These are phyloP conservation scores for Elaeis guineensis DNA, from an alignment of 176 grass and related monocot species.

Conservation along the genomic window DNA sequence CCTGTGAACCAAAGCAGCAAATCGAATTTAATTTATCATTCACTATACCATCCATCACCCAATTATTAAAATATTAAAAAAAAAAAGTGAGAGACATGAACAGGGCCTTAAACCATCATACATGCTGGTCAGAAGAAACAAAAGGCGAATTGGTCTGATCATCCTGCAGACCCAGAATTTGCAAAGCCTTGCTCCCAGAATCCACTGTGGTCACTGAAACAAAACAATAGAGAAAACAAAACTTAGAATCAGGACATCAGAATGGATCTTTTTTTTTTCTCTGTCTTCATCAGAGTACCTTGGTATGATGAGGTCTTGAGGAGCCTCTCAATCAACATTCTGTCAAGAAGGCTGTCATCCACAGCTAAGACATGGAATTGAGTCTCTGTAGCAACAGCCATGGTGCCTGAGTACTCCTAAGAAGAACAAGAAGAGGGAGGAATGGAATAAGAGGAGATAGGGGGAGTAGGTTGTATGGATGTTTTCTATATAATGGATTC, in stretches of 20 bases:
- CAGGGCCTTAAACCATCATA: constrained; percentile 16
- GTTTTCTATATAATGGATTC: constrained; percentile 42
- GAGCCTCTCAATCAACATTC: constrained; percentile 83
- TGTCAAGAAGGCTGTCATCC: constrained; percentile 74
- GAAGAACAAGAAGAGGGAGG: constrained; percentile 6
- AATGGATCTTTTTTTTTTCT: no score
- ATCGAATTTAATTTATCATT: constrained; percentile 1
- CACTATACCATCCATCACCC: no score
- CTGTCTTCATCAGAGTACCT: constrained; percentile 22
- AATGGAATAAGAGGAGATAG: constrained; percentile 11
- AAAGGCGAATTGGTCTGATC: constrained; percentile 16
- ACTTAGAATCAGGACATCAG: not conserved
- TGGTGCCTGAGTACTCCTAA: constrained; percentile 11
- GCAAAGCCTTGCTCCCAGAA: constrained; percentile 73
- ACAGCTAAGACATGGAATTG: constrained; percentile 80
- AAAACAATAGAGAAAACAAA: constrained; percentile 4
- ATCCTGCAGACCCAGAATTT: constrained; percentile 60
- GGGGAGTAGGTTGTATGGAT: constrained; percentile 19
- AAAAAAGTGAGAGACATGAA: no score
- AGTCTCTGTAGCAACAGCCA: constrained; percentile 35
- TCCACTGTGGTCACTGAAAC: constrained; percentile 67
- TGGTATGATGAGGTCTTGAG: constrained; percentile 90
- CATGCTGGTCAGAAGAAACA: constrained; percentile 42
- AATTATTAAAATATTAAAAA: no score
- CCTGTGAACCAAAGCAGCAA: constrained; percentile 36